phyloP scores from a whole-genome alignment of 495 filamentous ascomycete genomes.

The Glonium stellatum region DNA sequence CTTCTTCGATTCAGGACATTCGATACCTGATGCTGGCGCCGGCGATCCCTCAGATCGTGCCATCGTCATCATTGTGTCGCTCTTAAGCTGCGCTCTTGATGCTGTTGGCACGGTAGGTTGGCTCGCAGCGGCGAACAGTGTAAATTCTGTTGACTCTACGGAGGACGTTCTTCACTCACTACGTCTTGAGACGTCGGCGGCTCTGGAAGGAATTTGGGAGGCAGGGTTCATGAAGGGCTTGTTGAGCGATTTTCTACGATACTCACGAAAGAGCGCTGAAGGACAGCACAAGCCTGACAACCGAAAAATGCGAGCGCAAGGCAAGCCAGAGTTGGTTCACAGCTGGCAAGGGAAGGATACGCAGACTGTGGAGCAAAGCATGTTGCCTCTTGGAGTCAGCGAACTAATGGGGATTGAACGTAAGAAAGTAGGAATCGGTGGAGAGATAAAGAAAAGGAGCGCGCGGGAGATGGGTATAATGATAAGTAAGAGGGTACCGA shows the following conservation, averaged over 20 bases:
- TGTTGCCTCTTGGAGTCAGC: slow-evolving; percentile 69
- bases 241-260: slow-evolving; percentile 63
- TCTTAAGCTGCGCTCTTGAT: slow-evolving; percentile 73
- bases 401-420: slow-evolving; percentile 46
- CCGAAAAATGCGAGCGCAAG: slow-evolving; percentile 9
- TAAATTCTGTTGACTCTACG: slow-evolving; percentile 39
- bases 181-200: slow-evolving; percentile 65
- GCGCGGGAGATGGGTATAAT: slow-evolving; percentile 64
- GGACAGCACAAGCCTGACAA: slow-evolving; percentile 13
- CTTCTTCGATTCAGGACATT: slow-evolving; percentile 40
- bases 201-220: slow-evolving; percentile 70
- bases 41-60: slow-evolving; percentile 44
- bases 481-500: slow-evolving; percentile 61
- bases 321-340: slow-evolving; percentile 12
- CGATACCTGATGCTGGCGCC: slow-evolving; percentile 34
- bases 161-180: slow-evolving; percentile 62
- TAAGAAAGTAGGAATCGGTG: slow-evolving; percentile 53
- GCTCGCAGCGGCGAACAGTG: slow-evolving; percentile 56
- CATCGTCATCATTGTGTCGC: slow-evolving; percentile 48
- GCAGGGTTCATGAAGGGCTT: slow-evolving; percentile 61
- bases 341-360: slow-evolving; percentile 27
- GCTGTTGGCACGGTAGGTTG: slow-evolving; percentile 77
- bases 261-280: slow-evolving; percentile 29
- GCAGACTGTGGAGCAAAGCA: slow-evolving; percentile 22
- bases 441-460: slow-evolving; percentile 57